Base-by-base conservation (phyloP, 371 early-diverging fungal species). In the Mucor indicus region DNA sequence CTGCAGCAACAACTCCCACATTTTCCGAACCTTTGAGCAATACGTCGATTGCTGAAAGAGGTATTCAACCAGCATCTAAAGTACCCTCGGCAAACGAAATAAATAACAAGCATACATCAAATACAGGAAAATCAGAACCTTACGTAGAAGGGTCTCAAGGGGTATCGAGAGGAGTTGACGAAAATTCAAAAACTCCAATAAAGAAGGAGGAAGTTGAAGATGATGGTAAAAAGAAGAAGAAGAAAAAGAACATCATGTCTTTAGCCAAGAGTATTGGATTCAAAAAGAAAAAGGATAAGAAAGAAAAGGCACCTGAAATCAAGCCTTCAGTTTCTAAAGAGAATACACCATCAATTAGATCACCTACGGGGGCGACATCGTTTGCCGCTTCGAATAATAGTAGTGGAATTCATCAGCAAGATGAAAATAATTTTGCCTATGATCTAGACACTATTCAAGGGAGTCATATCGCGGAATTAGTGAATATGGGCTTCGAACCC, bases 401-500 rank as follows among this genome's bases (percentile, higher is more conserved):
- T 27, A 41, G 22, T 48, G 38, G 35, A 21, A 29, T 36, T 36
- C 35, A 10, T 6, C 27, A 38, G 38, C 22, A 20, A 15, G 7
- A 8, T 33, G 16, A 25, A 21, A 37, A 44, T 23, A 37, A 21
- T 15, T 22, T 32, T 30, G 52, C 37, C 1, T 51, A 38, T 29
- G 44, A 52, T 36, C n/a, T 47, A 3, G 44, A 45, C 15, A 60
- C 60, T 4, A 60, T 55, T 30, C 60, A 55, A 47, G 60, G 46
- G 5, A 60, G 60, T 23, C 57, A 59, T 42, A 49, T 85, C 12
- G 72, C 73, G 15, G 64, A 70, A 11, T 66, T 86, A 33, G 60
- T 79, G 19, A 71, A 63, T 39, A 83, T 87, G 84, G 87, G 87
- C 0, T 87, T 85, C 64, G 64, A 80, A 13, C 71, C 75, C 12